Base-by-base conservation (phyloP, 2,329 filamentous ascomycete species). In the Penicillium sp. region DNA sequence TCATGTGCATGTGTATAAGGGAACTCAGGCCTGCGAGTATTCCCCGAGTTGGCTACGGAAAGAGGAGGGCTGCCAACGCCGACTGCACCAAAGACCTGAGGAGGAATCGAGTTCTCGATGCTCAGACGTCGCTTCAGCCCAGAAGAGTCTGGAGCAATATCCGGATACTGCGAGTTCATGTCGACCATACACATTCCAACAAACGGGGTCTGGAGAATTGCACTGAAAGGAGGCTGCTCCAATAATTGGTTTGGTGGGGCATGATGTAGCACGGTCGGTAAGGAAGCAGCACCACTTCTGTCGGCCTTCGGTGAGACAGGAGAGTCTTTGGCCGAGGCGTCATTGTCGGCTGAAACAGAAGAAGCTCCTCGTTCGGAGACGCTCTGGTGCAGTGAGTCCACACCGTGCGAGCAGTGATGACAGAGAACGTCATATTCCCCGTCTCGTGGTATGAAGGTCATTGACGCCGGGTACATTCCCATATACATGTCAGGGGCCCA, bases 381-480 rank as follows among this genome's bases (percentile, higher is more conserved):
- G 8, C 68, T 72, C 19, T 65, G 62, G 19, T 70, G 65, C 3
- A 65, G 45, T 5, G 61, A 63, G 23, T 69, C 67, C 3, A 68
- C 52, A 17, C 57, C 59, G 27, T 58, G 61, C 3, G 60, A 61
- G 52, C 72, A 75, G 50, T 73, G 59, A 33, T 65, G 62, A 52
- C 72, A 75, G 27, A 73, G 55, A 7, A 73, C 61, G n/a, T 75
- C 68, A 58, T 73, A 75, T 42, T 73, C 71, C 7, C 70, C 72
- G 15, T 67, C 54, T 2, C 72, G 67, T 7, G 66, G 68, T 8
- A 71, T 63, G 6, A 43, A 59, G 21, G 38, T 62, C 19, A 57
- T 53, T 7, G 63, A 68, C 4, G 63, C 70, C 1, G 65, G 66
- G 13, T 60, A 55, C 66, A 74, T 68, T 3, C 55, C 55, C 23